A percentile compares a stretch with the other conserved stretches of the same genome.
Conservation (phyloP, 2,329 filamentous ascomycete genomes). For the Cladosporium sp. region DNA sequence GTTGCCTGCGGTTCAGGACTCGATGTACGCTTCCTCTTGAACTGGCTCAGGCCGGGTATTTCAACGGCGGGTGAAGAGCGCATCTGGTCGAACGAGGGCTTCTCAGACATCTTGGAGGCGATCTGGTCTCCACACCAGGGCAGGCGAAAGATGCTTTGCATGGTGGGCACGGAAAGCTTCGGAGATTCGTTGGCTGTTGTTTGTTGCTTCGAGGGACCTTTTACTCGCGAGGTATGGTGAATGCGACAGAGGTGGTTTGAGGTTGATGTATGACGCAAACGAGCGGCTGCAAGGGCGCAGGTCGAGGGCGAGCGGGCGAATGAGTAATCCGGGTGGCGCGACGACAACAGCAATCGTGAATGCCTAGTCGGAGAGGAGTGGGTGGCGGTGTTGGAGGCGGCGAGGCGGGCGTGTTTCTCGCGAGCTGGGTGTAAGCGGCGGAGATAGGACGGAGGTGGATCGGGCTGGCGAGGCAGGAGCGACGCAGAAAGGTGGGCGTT, state of each 20-base stretch:
- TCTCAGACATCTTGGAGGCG: slow-evolving; percentile 32
- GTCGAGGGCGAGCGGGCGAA: background rate
- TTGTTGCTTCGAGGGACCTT: slow-evolving; percentile 23
- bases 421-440: slow-evolving; percentile 6
- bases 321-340: slow-evolving; percentile 6
- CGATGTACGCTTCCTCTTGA: slow-evolving; percentile 57
- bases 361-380: background rate
- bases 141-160: slow-evolving; percentile 50
- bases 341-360: background rate
- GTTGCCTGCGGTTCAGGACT: slow-evolving; percentile 38
- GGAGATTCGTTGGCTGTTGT: slow-evolving; percentile 17
- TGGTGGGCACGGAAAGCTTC: slow-evolving; percentile 29
- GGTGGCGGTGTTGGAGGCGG: background rate
- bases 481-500: background rate
- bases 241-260: slow-evolving; percentile 20
- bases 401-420: background rate
- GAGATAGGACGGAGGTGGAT: slow-evolving; percentile 1
- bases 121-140: slow-evolving; percentile 42
- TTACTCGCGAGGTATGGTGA: slow-evolving; percentile 16
- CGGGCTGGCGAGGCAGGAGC: background rate
- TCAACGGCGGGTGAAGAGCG: slow-evolving; percentile 38
- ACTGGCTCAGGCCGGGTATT: slow-evolving; percentile 45
- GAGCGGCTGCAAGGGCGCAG: background rate
- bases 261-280: background rate
- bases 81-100: slow-evolving; percentile 8